Conservation (phyloP, 441 rosid species). For the Adansonia rubrostipa region DNA sequence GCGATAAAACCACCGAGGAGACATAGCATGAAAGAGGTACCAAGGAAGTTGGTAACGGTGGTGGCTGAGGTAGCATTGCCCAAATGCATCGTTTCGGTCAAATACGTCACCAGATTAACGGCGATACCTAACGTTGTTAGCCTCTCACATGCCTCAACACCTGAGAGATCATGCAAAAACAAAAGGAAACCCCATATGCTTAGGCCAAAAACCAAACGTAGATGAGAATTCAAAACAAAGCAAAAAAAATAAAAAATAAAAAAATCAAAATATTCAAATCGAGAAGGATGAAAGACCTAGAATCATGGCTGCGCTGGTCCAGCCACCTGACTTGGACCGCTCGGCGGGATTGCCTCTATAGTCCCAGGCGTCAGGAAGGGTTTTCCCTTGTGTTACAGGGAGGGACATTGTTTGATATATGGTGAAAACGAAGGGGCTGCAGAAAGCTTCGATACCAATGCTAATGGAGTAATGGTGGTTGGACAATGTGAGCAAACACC, state of each 20-base stretch:
- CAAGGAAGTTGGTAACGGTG: constrained; percentile 83
- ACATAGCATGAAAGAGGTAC: constrained; percentile 92
- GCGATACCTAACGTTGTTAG: constrained; percentile 92
- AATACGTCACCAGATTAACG: constrained; percentile 81
- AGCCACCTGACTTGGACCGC: constrained; percentile 72
- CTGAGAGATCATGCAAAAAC: constrained; percentile 37
- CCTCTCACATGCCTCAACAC: constrained; percentile 80
- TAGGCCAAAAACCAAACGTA: background rate
- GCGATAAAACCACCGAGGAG: constrained; percentile 88
- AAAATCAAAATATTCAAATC: background rate
- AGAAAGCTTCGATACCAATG: background rate
- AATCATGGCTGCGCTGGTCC: constrained; percentile 89
- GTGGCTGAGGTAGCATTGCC: constrained; percentile 84
- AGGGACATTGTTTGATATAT: constrained; percentile 39
- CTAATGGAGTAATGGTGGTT: background rate
- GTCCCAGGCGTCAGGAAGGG: constrained; percentile 83
- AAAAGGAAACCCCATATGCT: background rate
- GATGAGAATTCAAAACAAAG: background rate
- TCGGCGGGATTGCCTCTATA: constrained; percentile 76
- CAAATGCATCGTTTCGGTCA: constrained; percentile 86
- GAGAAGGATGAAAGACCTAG: constrained; percentile 46
- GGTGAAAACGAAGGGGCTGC: background rate
- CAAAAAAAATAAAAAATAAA: background rate
- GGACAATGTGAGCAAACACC: constrained; percentile 28
- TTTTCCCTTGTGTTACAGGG: constrained; percentile 55